phyloP scores from a whole-genome alignment of 805 yeast species.

The Saturnispora diversa region DNA sequence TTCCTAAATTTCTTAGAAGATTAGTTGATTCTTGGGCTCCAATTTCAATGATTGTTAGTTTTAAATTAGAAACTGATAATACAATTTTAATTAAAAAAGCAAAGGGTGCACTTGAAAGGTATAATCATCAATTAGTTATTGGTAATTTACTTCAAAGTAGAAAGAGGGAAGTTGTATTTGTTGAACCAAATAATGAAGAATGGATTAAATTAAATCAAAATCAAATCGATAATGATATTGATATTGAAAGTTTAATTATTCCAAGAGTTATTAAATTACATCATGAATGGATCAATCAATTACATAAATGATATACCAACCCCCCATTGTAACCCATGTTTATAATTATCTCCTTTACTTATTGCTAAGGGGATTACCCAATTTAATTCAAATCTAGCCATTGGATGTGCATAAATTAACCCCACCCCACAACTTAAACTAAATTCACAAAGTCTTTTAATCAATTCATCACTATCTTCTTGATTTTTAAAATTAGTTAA shows the following conservation, averaged over 20 bases:
- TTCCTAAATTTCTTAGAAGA: conserved; percentile 84
- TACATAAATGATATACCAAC: conserved; percentile 51
- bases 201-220: conserved; percentile 47
- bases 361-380: conserved; percentile 42
- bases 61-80: conserved; percentile 86
- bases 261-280: conserved; percentile 70
- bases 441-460: conserved; percentile 6
- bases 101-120: conserved; percentile 67
- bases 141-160: conserved; percentile 89
- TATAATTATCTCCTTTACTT: conserved; percentile 37
- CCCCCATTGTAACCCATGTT: conserved; percentile 53
- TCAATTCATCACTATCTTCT: conserved; percentile 9
- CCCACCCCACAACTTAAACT: conserved; percentile 40
- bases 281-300: conserved; percentile 44
- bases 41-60: conserved; percentile 86
- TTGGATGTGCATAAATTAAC: conserved; percentile 45
- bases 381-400: conserved; percentile 51
- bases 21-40: conserved; percentile 94
- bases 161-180: conserved; percentile 82
- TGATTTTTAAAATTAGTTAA: conserved; percentile 25
- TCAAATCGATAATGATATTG: conserved; percentile 35
- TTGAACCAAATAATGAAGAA: conserved; percentile 38
- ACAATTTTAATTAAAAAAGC: conserved; percentile 67
- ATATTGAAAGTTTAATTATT: conserved; percentile 72
- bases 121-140: conserved; percentile 88